Percentiles rank a stretch among this genome's conserved stretches.
Evolutionary conservation across 371 early-diverging fungal species (phyloP).

Genomic region (Circinella umbellata): DNA sequence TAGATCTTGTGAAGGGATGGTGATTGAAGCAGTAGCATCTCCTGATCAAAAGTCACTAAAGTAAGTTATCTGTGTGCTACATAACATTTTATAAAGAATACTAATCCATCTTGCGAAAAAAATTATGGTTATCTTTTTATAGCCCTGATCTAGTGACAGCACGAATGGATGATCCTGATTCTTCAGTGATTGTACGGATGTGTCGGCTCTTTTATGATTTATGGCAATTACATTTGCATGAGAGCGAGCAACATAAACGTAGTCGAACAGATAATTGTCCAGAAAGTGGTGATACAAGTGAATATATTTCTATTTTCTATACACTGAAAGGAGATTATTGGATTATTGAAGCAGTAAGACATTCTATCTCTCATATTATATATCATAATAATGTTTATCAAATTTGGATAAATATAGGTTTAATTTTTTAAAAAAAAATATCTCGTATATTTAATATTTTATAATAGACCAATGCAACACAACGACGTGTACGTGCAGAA

Average conservation of each 20-base stretch:
- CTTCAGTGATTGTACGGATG: slow-evolving; percentile 56
- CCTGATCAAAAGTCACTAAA: slow-evolving; percentile 29
- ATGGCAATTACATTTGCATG: slow-evolving; percentile 53
- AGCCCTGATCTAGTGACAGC: slow-evolving; percentile 50
- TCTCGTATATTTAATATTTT: too few relatives aligned
- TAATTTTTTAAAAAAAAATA: neutral
- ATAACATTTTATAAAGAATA: neutral
- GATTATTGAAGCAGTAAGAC: slow-evolving; percentile 52
- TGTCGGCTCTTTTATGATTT: slow-evolving; percentile 55
- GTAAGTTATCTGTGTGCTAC: slow-evolving; percentile 17
- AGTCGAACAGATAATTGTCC: slow-evolving; percentile 16
- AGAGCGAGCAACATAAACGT: slow-evolving; percentile 32
- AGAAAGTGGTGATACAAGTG: slow-evolving; percentile 3
- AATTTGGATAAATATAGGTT: neutral
- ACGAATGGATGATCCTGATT: slow-evolving; percentile 60
- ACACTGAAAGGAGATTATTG: slow-evolving; percentile 50
- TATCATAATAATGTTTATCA: neutral
- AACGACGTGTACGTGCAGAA: slow-evolving; percentile 42
- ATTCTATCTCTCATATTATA: neutral
- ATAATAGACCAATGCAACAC: slow-evolving; percentile 31
- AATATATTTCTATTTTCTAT: slow-evolving; percentile 45
- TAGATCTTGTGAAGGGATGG: slow-evolving; percentile 48
- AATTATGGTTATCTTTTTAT: neutral
- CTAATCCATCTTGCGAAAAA: too few relatives aligned
- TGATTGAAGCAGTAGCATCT: slow-evolving; percentile 20